phyloP scores from a whole-genome alignment of 2,329 filamentous ascomycete genomes.

The Calonectria honghensis region DNA sequence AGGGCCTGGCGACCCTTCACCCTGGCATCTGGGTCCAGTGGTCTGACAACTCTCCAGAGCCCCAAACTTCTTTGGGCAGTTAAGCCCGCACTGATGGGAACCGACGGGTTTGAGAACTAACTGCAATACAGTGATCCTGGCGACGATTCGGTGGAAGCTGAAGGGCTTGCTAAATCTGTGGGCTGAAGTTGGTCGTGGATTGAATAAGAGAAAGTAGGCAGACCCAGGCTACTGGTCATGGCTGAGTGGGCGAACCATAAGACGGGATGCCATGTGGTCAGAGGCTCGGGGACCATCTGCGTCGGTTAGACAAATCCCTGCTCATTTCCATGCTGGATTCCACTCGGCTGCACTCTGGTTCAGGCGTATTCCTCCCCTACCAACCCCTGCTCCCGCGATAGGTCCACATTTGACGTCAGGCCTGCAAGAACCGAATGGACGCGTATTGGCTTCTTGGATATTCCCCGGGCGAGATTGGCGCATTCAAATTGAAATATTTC shows the following conservation, averaged over 20 bases:
- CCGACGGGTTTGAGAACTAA: background rate
- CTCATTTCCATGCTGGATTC: background rate
- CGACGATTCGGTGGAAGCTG: background rate
- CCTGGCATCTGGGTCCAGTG: constrained; percentile 18
- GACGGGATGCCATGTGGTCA: background rate
- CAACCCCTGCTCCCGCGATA: constrained; percentile 21
- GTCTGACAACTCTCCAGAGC: constrained; percentile 10
- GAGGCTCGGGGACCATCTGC: background rate
- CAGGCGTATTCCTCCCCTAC: background rate
- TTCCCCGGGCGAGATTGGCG: background rate
- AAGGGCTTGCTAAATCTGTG: background rate
- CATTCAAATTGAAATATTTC: background rate
- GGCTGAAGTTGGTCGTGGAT: background rate
- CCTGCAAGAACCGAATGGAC: background rate
- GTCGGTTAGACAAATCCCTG: constrained; percentile 26
- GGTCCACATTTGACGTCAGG: constrained; percentile 29
- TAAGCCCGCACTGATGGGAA: background rate
- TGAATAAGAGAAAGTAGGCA: no score
- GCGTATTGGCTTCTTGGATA: background rate
- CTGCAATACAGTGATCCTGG: background rate
- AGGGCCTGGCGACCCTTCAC: constrained; percentile 2
- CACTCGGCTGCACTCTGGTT: background rate
- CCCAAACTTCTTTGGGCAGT: constrained; percentile 7
- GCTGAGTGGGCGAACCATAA: background rate
- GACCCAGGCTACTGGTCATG: background rate